Percentiles rank a stretch among this genome's conserved stretches.
phyloP scores from a whole-genome alignment of 768 basidiomycete species.

The Xanthoconium stramineum region DNA sequence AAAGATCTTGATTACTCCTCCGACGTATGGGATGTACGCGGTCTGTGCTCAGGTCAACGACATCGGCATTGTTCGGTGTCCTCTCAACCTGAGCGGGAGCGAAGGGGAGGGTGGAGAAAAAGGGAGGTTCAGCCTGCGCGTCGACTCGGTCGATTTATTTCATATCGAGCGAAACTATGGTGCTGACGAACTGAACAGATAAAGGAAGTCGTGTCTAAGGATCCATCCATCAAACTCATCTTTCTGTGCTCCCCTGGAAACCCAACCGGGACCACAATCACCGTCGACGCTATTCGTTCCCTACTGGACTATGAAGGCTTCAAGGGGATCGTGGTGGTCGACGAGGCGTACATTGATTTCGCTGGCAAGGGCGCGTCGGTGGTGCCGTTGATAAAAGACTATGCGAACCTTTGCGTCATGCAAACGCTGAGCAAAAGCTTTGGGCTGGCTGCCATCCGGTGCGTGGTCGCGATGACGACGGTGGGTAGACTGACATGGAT shows the following conservation, averaged over 20 bases:
- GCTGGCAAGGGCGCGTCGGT: conserved; percentile 61
- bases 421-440: conserved; percentile 97
- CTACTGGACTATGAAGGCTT: conserved; percentile 78
- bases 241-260: conserved; percentile 98
- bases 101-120: conserved; percentile 70
- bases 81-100: conserved; percentile 55
- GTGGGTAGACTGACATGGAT: neutral
- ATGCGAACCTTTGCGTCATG: conserved; percentile 88
- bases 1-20: conserved; percentile 85
- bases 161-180: neutral
- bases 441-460: conserved; percentile 94
- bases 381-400: conserved; percentile 68
- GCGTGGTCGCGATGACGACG: conserved; percentile 19
- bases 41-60: conserved; percentile 97
- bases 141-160: conserved; percentile 61
- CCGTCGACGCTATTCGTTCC: conserved; percentile 61
- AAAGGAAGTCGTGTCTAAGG: conserved; percentile 61
- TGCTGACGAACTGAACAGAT: conserved; percentile 45
- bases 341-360: conserved; percentile 99
- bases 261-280: conserved; percentile 86
- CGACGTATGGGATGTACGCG: conserved; percentile 97
- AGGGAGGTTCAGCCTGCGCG: conserved; percentile 69
- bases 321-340: conserved; percentile 90
- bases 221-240: conserved; percentile 83
- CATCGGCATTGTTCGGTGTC: conserved; percentile 73